Conservation (phyloP, 345 rosid species). For the Eucalyptus regnans region DNA sequence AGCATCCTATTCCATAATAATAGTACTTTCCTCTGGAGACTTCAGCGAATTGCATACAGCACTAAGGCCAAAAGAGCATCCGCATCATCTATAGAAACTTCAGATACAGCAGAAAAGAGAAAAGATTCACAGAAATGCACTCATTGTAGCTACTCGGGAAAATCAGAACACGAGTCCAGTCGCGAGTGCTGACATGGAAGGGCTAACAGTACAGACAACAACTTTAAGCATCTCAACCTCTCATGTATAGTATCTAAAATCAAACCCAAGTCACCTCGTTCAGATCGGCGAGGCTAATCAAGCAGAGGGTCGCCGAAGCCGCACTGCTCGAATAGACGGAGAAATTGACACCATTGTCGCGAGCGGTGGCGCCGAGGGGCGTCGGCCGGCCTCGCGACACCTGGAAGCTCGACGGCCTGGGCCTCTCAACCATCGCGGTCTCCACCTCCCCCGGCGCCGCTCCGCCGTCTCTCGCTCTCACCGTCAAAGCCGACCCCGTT, state of each 20-base stretch:
- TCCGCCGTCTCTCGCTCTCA: not conserved
- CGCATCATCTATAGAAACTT: not conserved
- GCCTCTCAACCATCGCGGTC: conserved; percentile 38
- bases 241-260: not conserved
- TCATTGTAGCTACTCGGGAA: not conserved
- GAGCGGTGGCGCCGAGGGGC: conserved; percentile 70
- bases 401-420: conserved; percentile 12
- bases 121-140: not conserved
- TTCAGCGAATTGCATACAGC: not conserved
- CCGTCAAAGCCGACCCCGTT: not conserved
- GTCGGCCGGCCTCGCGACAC: conserved; percentile 49
- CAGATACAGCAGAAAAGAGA: not conserved
- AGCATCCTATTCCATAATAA: not conserved
- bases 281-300: conserved; percentile 52
- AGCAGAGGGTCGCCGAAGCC: conserved; percentile 64
- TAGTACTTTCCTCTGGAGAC: not conserved
- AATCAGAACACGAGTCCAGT: not conserved
- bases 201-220: not conserved
- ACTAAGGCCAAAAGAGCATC: not conserved
- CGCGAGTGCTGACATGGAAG: not conserved
- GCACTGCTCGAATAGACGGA: conserved; percentile 67
- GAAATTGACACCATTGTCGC: conserved; percentile 78
- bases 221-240: not conserved
- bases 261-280: conserved; percentile 25
- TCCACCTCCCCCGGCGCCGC: conserved; percentile 7